These are phyloP conservation scores for Ambrosia hybrid DNA, from an alignment of 140 eudicot species.

Conservation along the genomic window DNA sequence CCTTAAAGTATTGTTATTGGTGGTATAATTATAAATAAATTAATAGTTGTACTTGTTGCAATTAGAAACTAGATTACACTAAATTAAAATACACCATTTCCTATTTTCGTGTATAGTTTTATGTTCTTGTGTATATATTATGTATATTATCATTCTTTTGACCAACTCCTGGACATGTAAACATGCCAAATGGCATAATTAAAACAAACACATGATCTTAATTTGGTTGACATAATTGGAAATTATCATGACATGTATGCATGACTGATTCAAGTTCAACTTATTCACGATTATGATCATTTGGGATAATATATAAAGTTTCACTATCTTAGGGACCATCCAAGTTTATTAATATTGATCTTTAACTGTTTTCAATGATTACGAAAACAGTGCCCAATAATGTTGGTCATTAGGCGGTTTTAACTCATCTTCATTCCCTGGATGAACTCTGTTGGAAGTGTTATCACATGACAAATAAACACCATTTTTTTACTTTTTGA, in stretches of 20 bases:
- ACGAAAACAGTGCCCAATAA: slow-evolving; percentile 12
- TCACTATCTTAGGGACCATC: slow-evolving; percentile 21
- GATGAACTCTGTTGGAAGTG: neutral
- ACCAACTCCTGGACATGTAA: slow-evolving; percentile 12
- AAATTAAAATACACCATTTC: too few species aligned
- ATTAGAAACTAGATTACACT: too few species aligned
- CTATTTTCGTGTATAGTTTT: neutral
- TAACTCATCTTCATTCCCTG: slow-evolving; percentile 10
- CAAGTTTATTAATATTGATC: slow-evolving; percentile 17
- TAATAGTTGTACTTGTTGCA: too few species aligned
- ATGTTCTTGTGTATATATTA: neutral
- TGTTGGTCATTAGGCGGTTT: neutral
- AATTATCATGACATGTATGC: neutral
- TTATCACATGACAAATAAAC: neutral
- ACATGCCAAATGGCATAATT: slow-evolving; percentile 36
- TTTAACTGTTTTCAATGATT: slow-evolving; percentile 13
- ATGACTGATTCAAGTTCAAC: neutral
- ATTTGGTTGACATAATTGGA: slow-evolving; percentile 1
- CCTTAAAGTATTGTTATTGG: too few species aligned
- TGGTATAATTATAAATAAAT: too few species aligned
- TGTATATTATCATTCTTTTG: slow-evolving; percentile 11
- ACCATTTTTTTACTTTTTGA: neutral
- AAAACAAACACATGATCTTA: slow-evolving; percentile 4
- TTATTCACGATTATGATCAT: slow-evolving; percentile 2
- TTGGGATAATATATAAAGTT: slow-evolving; percentile 16